Percentiles rank a stretch among this genome's conserved stretches.
Evolutionary conservation across 345 rosid species (phyloP).

Genomic region (Linum trigynum): DNA sequence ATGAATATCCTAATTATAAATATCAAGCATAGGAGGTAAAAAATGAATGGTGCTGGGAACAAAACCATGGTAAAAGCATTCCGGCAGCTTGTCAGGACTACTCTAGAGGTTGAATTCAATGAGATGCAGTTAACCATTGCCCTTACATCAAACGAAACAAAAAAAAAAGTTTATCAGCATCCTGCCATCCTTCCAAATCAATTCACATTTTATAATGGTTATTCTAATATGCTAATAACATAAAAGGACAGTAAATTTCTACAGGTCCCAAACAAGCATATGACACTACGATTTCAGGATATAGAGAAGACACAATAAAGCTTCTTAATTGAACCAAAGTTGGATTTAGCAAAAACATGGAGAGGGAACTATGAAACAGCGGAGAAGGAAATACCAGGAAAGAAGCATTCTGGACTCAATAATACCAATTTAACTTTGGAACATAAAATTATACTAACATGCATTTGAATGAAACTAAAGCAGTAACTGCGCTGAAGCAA

Average conservation of each 20-base stretch:
- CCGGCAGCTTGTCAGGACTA: slow-evolving; percentile 77
- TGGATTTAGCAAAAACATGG: not conserved
- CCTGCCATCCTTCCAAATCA: not conserved
- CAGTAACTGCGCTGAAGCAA: not conserved
- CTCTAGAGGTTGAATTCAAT: slow-evolving; percentile 78
- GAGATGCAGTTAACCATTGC: slow-evolving; percentile 91
- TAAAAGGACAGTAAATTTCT: too few species aligned
- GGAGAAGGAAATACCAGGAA: not conserved
- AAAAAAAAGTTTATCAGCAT: not conserved
- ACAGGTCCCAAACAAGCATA: not conserved
- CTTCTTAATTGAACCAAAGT: not conserved
- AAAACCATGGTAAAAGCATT: slow-evolving; percentile 93
- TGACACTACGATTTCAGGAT: not conserved
- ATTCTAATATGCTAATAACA: too few species aligned
- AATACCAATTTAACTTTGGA: too few species aligned
- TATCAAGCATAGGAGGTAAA: slow-evolving; percentile 8
- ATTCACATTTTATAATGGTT: not conserved
- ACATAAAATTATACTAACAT: too few species aligned
- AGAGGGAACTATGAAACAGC: not conserved
- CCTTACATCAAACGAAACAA: slow-evolving; percentile 34
- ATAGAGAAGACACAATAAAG: not conserved
- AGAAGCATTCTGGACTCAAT: not conserved
- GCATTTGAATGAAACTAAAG: not conserved
- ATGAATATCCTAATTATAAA: not conserved
- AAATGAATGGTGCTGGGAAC: slow-evolving; percentile 15